Evolutionary conservation across 192 early-diverging fungal genomes (phyloP), one percentile per base, ranked within the genome.

Genomic region (Backusella circina): DNA sequence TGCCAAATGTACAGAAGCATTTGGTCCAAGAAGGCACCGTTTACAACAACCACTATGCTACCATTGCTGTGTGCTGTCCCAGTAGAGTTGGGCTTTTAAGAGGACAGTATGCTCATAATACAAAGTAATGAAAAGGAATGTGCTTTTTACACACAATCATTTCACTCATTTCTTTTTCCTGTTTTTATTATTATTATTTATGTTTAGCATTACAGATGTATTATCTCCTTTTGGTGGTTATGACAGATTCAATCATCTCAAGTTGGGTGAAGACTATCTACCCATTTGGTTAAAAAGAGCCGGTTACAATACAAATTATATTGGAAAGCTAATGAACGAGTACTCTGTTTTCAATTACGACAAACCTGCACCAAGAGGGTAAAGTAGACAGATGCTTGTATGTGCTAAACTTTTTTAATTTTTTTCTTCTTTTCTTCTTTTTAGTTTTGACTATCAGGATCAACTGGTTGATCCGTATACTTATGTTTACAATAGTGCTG

Each of bases 271-370:
- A 21, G 77, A 83, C 57, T 85, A 84, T 67, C 76, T 90, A 31
- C 87, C 88, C 6, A 47, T 80, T 4, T 90, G 87, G 87, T 65
- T 90, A 66, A 84, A 88, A 65, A 35, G 79, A 18, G 80, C 82
- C 13, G 90, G 90, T 18, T 92, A 92, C 71, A 79, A 78, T 35
- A 92, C 88, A 47, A 82, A 90, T 74, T 91, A 88, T 70, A 88
- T 89, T 65, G 91, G 91, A n/a, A 92, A 92, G 65, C 83, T 92
- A 51, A 86, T 91, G 74, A 90, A 91, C 75, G 87, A 84, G 7
- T 77, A 77, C 16, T 31, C 72, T 8, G 51, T 80, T 16, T 73
- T 68, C 31, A 87, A 87, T 65, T 76, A 79, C 50, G 47, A 84
- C 41, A 79, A 57, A 4, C 76, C 76, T 51, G 39, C 64, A 3